Evolutionary conservation across 2,329 filamentous ascomycete genomes (phyloP), one percentile per base, ranked within the genome.

Genomic region (Periconia digitata): DNA sequence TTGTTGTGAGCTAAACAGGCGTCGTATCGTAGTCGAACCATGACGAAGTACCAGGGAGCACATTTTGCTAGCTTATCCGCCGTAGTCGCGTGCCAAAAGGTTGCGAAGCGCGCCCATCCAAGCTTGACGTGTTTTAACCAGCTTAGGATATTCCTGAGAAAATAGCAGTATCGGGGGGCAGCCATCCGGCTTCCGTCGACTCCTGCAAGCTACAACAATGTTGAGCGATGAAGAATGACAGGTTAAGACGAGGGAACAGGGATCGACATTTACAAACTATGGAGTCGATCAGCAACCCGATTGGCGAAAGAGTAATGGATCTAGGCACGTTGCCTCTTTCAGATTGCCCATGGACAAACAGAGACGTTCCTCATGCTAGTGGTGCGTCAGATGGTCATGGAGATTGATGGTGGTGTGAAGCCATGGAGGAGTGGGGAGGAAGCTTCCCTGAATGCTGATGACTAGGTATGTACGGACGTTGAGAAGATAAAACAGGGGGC

Each of bases 31-130:
- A 17, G 21, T 46, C 18, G 20, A 49, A 50, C 51, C 54, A 67
- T 61, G 64, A 63, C 60, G 54, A 60, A 42, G 40, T 57, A 52
- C 51, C 27, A 44, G 57, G 51, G 49, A 56, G 46, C 43, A 44
- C 47, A 57, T 58, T 68, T 68, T 63, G 56, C 60, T 67, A 69
- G 64, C 59, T 65, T 56, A 61, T 57, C 64, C 66, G 67, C 67
- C 61, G 57, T 51, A 65, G 59, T 64, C 67, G 67, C 67, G 59
- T 62, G 62, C 54, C 58, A 56, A 56, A 56, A 32, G 41, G n/a
- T 23, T 3, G 17, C 15, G 27, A 38, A 38, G 35, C 35, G 20
- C 13, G 18, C 5, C 5, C 27, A 32, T 32, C n/a, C 27, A 32
- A 32, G 10, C 24, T 27, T 27, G 4, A 32, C 3, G 27, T 6